These are phyloP conservation scores for Escallonia herrerae DNA, from an alignment of 129 eudicot genomes.

Conservation along the genomic window DNA sequence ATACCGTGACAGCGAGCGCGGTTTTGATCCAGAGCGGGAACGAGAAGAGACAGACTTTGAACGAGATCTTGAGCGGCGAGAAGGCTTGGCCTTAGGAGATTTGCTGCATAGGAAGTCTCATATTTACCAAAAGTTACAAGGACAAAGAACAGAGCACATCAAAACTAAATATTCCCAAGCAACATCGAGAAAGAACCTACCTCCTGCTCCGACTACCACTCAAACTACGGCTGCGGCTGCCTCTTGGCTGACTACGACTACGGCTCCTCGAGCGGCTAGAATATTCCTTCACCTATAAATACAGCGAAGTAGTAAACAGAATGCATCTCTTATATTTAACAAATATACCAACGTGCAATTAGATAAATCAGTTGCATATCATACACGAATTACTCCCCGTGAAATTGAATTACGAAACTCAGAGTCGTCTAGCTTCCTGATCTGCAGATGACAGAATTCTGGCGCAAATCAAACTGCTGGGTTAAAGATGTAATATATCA, in stretches of 20 bases:
- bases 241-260: slow-evolving; percentile 51
- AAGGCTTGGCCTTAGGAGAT: slow-evolving; percentile 71
- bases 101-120: slow-evolving; percentile 34
- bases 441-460: slow-evolving; percentile 27
- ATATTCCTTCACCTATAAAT: slow-evolving; percentile 73
- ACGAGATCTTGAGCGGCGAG: slow-evolving; percentile 88
- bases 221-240: slow-evolving; percentile 35
- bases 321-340: not conserved
- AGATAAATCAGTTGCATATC: slow-evolving; percentile 6
- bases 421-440: slow-evolving; percentile 83
- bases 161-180: not conserved
- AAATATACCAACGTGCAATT: not conserved
- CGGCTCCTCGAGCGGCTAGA: slow-evolving; percentile 74
- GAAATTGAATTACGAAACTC: slow-evolving; percentile 86
- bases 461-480: not conserved
- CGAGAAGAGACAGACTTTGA: slow-evolving; percentile 66
- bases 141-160: not conserved
- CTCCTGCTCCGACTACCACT: slow-evolving; percentile 66
- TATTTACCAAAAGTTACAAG: not conserved
- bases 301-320: not conserved
- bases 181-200: slow-evolving; percentile 16
- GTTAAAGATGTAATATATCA: no score
- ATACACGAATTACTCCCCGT: slow-evolving; percentile 70
- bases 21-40: slow-evolving; percentile 60
- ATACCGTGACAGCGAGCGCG: slow-evolving; percentile 64